Percentiles rank a stretch among this genome's conserved stretches.
Conservation (phyloP, 495 filamentous ascomycete species). For the Aspergillus coremiiformis region DNA sequence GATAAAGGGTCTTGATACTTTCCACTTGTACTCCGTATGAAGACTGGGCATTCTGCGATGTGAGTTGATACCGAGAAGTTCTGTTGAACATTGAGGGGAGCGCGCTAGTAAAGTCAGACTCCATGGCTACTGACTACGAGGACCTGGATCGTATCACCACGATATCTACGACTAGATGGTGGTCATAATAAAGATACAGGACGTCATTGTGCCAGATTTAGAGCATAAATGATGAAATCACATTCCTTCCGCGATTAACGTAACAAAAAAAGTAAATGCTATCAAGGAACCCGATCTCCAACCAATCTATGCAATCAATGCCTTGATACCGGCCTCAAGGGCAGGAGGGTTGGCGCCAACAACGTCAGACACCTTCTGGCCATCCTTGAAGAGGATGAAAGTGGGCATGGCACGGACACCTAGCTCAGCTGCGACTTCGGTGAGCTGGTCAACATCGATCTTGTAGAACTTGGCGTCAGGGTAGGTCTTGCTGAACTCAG, state of each 20-base stretch:
- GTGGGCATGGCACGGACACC: slow-evolving; percentile 94
- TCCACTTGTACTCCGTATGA: no score
- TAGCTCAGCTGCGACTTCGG: slow-evolving; percentile 69
- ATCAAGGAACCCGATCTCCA: neutral
- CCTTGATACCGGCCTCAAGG: slow-evolving; percentile 47
- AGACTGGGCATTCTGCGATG: no score
- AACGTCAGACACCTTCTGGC: slow-evolving; percentile 59
- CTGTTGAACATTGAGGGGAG: no score
- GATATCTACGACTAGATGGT: neutral
- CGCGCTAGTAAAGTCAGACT: no score
- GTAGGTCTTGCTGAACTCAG: slow-evolving; percentile 51
- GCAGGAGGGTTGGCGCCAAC: slow-evolving; percentile 73
- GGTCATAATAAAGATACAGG: neutral
- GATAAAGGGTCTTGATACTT: no score
- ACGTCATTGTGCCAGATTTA: neutral
- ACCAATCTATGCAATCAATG: slow-evolving; percentile 14
- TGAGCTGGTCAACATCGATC: slow-evolving; percentile 82
- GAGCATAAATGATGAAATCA: neutral
- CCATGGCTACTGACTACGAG: neutral
- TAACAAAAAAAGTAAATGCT: neutral
- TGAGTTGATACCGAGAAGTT: no score
- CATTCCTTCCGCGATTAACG: slow-evolving; percentile 1
- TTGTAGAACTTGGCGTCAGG: slow-evolving; percentile 68
- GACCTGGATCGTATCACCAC: no score
- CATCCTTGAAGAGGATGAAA: slow-evolving; percentile 78